Evolutionary conservation across 1,284 basidiomycete species (phyloP).

Genomic region (Cutaneotrichosporon sp.): DNA sequence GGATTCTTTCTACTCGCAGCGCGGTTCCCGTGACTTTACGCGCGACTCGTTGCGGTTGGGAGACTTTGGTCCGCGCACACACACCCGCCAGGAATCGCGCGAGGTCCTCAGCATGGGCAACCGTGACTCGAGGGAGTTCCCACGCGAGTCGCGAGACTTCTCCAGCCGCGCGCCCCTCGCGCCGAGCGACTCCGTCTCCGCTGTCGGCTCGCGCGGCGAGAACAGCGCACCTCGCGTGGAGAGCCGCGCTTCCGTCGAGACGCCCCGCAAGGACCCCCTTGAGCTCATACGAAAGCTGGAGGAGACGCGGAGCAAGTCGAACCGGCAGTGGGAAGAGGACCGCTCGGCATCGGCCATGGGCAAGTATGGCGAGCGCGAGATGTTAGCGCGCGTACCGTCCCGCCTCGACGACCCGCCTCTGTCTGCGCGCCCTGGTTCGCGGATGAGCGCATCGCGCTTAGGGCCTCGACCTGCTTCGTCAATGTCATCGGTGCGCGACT

Average conservation of each 20-base stretch:
- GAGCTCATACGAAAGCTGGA: constrained; percentile 44
- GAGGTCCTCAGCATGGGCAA: background rate
- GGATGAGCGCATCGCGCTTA: constrained; percentile 10
- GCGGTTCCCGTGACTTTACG: constrained; percentile 3
- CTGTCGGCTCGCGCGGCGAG: constrained; percentile 29
- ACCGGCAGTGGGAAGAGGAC: constrained; percentile 42
- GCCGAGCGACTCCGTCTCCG: constrained; percentile 46
- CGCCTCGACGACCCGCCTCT: constrained; percentile 14
- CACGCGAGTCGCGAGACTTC: constrained; percentile 15
- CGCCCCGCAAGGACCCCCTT: constrained; percentile 40
- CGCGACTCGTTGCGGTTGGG: background rate
- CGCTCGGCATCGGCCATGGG: constrained; percentile 23
- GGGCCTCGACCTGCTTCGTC: constrained; percentile 35
- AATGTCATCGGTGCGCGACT: constrained; percentile 39
- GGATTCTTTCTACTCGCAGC: constrained; percentile 7
- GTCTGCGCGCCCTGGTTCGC: constrained; percentile 9
- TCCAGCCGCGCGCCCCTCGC: constrained; percentile 17
- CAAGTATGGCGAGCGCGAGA: constrained; percentile 24
- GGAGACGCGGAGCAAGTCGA: constrained; percentile 34
- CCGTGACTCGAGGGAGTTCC: constrained; percentile 6
- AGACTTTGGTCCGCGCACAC: background rate
- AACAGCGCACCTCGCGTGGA: constrained; percentile 4
- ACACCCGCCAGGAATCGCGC: background rate
- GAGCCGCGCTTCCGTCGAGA: background rate
- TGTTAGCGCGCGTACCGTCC: constrained; percentile 12